Conservation (phyloP, 1,284 basidiomycete species). For the Melanopsichium pennsylvanicum region DNA sequence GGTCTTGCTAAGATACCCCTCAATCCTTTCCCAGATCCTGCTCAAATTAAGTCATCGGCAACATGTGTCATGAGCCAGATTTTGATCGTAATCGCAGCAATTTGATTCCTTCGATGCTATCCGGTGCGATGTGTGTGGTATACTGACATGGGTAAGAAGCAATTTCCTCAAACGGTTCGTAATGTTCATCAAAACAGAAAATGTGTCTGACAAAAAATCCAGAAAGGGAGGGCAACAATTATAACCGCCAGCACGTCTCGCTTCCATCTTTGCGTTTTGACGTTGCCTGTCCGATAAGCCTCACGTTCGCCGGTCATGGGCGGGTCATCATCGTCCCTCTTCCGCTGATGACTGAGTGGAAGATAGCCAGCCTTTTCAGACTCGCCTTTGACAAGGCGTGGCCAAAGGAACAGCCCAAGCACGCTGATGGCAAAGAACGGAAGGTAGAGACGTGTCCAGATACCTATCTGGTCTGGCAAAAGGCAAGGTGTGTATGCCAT, state of each 20-base stretch:
- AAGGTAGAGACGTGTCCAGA: slow-evolving; percentile 50
- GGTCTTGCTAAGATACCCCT: slow-evolving; percentile 10
- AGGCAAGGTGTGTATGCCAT: slow-evolving; percentile 51
- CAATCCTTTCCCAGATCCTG: no score
- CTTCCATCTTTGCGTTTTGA: slow-evolving; percentile 2
- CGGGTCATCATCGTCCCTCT: slow-evolving; percentile 27
- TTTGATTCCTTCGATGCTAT: not conserved
- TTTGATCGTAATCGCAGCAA: slow-evolving; percentile 4
- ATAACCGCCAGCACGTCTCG: slow-evolving; percentile 31
- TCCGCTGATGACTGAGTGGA: slow-evolving; percentile 12
- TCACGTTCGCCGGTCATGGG: not conserved
- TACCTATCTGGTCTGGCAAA: slow-evolving; percentile 53
- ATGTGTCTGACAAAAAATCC: slow-evolving; percentile 41
- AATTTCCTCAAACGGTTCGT: not conserved
- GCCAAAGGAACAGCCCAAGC: slow-evolving; percentile 14
- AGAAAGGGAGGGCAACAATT: slow-evolving; percentile 38
- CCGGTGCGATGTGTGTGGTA: slow-evolving; percentile 1
- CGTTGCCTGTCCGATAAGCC: not conserved
- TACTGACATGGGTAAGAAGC: not conserved
- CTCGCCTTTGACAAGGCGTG: not conserved
- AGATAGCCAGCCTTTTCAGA: slow-evolving; percentile 9
- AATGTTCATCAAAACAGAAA: slow-evolving; percentile 18
- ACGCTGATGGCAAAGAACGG: slow-evolving; percentile 33
- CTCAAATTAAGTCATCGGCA: no score
- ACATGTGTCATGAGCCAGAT: not conserved